A percentile compares a stretch with the other conserved stretches of the same genome.
These are phyloP conservation scores for Pyronema omphalodes DNA, from an alignment of 495 filamentous ascomycete species.

Conservation along the genomic window DNA sequence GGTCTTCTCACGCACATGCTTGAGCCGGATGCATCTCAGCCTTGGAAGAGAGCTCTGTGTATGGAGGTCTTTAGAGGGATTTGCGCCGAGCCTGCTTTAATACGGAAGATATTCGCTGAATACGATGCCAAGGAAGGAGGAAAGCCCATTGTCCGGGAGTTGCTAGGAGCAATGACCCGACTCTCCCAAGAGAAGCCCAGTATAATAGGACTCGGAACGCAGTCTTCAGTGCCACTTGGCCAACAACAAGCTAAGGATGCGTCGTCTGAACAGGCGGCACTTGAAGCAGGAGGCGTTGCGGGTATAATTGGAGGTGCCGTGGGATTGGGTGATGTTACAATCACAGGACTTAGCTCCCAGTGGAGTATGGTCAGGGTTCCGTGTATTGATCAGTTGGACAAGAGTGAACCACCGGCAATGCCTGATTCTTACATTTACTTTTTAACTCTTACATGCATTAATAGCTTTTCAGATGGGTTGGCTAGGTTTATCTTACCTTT, in stretches of 20 bases:
- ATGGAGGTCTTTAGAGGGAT: slow-evolving; percentile 81
- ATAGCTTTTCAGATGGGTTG: slow-evolving; percentile 70
- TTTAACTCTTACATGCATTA: slow-evolving; percentile 73
- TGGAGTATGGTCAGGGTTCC: slow-evolving; percentile 80
- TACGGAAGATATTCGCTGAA: slow-evolving; percentile 60
- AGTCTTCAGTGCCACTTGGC: slow-evolving; percentile 55
- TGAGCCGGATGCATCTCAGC: slow-evolving; percentile 55
- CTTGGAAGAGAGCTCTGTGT: slow-evolving; percentile 74
- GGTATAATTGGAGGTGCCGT: slow-evolving; percentile 71
- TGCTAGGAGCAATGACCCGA: slow-evolving; percentile 68
- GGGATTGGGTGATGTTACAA: slow-evolving; percentile 41
- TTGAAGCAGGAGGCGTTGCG: slow-evolving; percentile 72
- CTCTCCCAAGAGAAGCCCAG: slow-evolving; percentile 76
- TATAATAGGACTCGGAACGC: slow-evolving; percentile 69
- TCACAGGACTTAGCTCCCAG: slow-evolving; percentile 60
- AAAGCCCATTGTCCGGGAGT: slow-evolving; percentile 58
- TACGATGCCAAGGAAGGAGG: slow-evolving; percentile 58
- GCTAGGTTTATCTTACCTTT: slow-evolving; percentile 84
- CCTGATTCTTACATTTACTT: slow-evolving; percentile 91
- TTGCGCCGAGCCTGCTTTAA: slow-evolving; percentile 56
- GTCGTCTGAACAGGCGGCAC: slow-evolving; percentile 58
- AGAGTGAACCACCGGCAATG: slow-evolving; percentile 59
- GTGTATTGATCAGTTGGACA: slow-evolving; percentile 88
- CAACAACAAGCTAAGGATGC: slow-evolving; percentile 28
- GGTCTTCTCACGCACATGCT: slow-evolving; percentile 72